Percentiles rank a stretch among this genome's conserved stretches.
Conservation (phyloP, 768 basidiomycete genomes). For the Clathrus columnatus region DNA sequence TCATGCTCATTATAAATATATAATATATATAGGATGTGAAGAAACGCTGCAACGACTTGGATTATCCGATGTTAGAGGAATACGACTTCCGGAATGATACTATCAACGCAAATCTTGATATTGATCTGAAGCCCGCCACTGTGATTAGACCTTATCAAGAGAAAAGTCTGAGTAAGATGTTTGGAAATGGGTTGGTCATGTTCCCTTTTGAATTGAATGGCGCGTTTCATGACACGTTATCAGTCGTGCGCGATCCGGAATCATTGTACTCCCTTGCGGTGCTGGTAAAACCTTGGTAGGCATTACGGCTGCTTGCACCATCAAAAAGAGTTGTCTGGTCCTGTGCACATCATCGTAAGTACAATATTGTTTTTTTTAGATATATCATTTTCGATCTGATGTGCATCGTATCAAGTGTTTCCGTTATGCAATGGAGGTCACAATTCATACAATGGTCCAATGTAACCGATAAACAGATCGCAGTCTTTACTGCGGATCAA, state of each 20-base stretch:
- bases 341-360: constrained; percentile 95
- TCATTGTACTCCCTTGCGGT: constrained; percentile 96
- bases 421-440: constrained; percentile 96
- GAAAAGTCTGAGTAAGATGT: constrained; percentile 98
- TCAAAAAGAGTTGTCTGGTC: constrained; percentile 97
- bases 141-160: constrained; percentile 98
- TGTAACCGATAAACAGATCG: constrained; percentile 92
- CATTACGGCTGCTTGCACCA: constrained; percentile 98
- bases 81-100: constrained; percentile 99
- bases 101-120: constrained; percentile 92
- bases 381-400: background rate
- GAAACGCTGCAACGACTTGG: constrained; percentile 91
- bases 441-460: constrained; percentile 99
- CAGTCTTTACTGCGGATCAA: constrained; percentile 94
- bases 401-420: constrained; percentile 2
- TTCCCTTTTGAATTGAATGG: background rate
- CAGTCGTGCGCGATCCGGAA: constrained; percentile 94
- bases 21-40: constrained; percentile 83
- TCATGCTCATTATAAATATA: no score
- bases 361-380: background rate
- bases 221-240: constrained; percentile 5
- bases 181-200: constrained; percentile 81
- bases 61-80: constrained; percentile 97
- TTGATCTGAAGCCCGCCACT: constrained; percentile 96
- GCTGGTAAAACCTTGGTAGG: constrained; percentile 98